Evolutionary conservation across 2,329 filamentous ascomycete species (phyloP).

Genomic region (Neocatenulostroma microsporum): DNA sequence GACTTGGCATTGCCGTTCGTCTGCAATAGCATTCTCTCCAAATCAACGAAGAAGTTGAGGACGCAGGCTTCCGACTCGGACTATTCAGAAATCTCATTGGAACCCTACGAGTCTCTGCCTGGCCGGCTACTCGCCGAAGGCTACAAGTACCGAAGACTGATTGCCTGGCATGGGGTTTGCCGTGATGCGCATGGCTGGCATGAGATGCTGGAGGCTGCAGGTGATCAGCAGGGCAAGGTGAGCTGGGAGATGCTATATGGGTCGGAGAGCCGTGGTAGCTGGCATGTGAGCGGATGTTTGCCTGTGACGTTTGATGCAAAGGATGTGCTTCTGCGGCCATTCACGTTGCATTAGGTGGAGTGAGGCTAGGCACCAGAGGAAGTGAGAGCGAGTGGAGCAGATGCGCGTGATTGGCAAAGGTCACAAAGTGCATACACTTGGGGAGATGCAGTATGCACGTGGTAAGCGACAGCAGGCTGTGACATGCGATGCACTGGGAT

Average conservation of each 20-base stretch:
- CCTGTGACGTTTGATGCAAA: constrained; percentile 8
- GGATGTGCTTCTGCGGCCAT: constrained; percentile 11
- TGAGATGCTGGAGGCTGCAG: constrained; percentile 8
- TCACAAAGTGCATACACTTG: too few relatives aligned
- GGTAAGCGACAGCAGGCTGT: too few relatives aligned
- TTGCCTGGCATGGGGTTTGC: constrained; percentile 14
- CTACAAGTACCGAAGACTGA: constrained; percentile 15
- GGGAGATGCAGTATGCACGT: too few relatives aligned
- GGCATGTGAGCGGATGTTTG: constrained; percentile 15
- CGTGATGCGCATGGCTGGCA: constrained; percentile 11
- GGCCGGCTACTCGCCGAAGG: constrained; percentile 11
- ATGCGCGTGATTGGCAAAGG: too few relatives aligned
- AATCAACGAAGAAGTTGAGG: constrained; percentile 2
- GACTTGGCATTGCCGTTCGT: constrained; percentile 19
- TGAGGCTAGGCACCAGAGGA: too few relatives aligned
- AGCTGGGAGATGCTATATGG: constrained; percentile 15
- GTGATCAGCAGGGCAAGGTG: constrained; percentile 7
- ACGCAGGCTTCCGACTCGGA: background rate
- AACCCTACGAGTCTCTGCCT: constrained; percentile 12
- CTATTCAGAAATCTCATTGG: constrained; percentile 8
- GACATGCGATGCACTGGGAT: too few relatives aligned
- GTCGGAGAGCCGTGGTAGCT: constrained; percentile 9
- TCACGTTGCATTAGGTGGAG: too few relatives aligned
- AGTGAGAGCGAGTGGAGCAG: too few relatives aligned
- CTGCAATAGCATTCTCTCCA: constrained; percentile 14